Conservation (phyloP, 192 early-diverging fungal genomes). For the Backusella circina region DNA sequence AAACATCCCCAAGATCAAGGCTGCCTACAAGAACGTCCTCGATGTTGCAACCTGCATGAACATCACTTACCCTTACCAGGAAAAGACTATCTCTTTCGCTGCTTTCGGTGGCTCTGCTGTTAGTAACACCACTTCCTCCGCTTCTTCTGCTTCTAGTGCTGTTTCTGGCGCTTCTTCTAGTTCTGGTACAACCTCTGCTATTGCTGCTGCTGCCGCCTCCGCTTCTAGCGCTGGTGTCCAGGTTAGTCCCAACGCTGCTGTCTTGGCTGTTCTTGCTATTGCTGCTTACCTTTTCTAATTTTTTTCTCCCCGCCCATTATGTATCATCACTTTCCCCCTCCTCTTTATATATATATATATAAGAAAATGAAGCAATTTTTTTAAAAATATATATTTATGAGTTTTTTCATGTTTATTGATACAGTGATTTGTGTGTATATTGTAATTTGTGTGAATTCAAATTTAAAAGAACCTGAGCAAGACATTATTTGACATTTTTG, state of each 20-base stretch:
- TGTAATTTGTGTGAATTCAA: no score
- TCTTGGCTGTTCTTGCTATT: background rate
- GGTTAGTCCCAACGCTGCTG: background rate
- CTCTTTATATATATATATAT: background rate
- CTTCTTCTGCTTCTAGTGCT: conserved; percentile 19
- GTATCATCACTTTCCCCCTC: background rate
- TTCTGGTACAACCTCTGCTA: background rate
- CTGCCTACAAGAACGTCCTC: conserved; percentile 33
- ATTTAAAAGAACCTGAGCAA: no score
- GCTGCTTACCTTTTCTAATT: background rate
- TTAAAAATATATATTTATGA: no score
- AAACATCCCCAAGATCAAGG: conserved; percentile 38
- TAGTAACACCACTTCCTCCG: conserved; percentile 3
- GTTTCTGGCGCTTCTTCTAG: background rate
- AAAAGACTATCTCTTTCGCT: conserved; percentile 21
- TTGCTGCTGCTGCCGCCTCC: conserved; percentile 4
- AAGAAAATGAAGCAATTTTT: no score
- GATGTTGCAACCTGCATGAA: conserved; percentile 37
- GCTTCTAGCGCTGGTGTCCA: background rate
- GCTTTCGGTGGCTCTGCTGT: conserved; percentile 8
- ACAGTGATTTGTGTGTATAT: no score
- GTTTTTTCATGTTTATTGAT: no score
- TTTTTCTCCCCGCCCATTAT: background rate
- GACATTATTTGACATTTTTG: no score
- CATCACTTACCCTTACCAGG: conserved; percentile 37